Evolutionary conservation across 495 filamentous ascomycete species (phyloP).

Genomic region (Lentithecium fluviatile): DNA sequence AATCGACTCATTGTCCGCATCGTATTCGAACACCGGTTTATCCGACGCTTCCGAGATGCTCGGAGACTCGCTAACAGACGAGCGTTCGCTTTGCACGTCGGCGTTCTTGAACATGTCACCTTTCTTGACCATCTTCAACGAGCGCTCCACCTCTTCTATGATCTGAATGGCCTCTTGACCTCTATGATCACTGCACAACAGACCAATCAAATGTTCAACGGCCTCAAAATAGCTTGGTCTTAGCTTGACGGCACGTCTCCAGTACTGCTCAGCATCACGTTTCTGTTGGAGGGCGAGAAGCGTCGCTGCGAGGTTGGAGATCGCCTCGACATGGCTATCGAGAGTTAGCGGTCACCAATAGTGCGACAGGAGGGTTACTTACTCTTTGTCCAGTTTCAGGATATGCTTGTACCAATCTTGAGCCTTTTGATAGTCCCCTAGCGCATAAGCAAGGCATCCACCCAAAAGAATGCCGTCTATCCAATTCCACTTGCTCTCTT

Average conservation of each 20-base stretch:
- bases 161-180: constrained; percentile 83
- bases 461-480: constrained; percentile 92
- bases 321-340: constrained; percentile 84
- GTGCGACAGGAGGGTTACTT: constrained; percentile 39
- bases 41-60: constrained; percentile 55
- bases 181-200: constrained; percentile 79
- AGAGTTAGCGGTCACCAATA: constrained; percentile 5
- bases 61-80: constrained; percentile 52
- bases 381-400: constrained; percentile 76
- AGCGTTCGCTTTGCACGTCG: constrained; percentile 58
- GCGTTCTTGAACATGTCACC: constrained; percentile 51
- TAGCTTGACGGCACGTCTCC: constrained; percentile 77
- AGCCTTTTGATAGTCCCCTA: constrained; percentile 83
- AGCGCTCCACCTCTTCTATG: constrained; percentile 83
- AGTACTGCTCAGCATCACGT: constrained; percentile 82
- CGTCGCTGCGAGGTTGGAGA: constrained; percentile 89
- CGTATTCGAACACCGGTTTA: constrained; percentile 57
- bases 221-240: constrained; percentile 94
- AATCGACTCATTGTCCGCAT: constrained; percentile 49
- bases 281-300: constrained; percentile 77
- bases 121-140: constrained; percentile 58
- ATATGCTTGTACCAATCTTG: constrained; percentile 88
- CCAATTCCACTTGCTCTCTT: constrained; percentile 89
- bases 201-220: constrained; percentile 88
- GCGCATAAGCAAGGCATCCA: constrained; percentile 89